phyloP scores from a whole-genome alignment of 306 rosid genomes.

The Lablab purpureus region DNA sequence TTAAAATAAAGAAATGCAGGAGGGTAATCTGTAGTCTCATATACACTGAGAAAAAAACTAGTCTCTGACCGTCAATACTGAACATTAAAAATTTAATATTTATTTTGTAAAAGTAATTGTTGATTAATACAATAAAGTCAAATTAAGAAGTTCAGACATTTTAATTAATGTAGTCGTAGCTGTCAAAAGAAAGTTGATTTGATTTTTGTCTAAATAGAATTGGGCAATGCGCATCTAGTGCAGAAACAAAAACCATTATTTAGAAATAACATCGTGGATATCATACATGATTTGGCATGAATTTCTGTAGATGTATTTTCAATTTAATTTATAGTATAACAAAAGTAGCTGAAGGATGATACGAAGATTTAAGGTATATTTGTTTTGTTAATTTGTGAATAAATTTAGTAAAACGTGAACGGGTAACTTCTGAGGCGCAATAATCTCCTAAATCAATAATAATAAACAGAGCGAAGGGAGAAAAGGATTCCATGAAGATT shows the following conservation, averaged over 20 bases:
- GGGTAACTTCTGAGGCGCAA: background rate
- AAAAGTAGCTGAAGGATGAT: too few species aligned
- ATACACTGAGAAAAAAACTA: background rate
- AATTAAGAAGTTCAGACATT: background rate
- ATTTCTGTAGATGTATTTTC: too few species aligned
- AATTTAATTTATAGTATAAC: too few species aligned
- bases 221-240: too few species aligned
- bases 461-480: too few species aligned
- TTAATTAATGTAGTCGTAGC: background rate
- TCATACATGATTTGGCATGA: too few species aligned
- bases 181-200: background rate
- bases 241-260: background rate
- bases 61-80: background rate
- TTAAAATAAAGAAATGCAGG: background rate
- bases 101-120: background rate
- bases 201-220: background rate
- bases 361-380: too few species aligned
- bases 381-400: too few species aligned
- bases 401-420: background rate
- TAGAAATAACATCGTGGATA: background rate
- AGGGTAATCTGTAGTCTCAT: background rate
- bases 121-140: background rate
- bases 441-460: background rate
- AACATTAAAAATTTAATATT: background rate
- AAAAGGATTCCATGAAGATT: too few species aligned